Evolutionary conservation across 139 green algal species (phyloP).

Genomic region (Medakamo hakoo): DNA sequence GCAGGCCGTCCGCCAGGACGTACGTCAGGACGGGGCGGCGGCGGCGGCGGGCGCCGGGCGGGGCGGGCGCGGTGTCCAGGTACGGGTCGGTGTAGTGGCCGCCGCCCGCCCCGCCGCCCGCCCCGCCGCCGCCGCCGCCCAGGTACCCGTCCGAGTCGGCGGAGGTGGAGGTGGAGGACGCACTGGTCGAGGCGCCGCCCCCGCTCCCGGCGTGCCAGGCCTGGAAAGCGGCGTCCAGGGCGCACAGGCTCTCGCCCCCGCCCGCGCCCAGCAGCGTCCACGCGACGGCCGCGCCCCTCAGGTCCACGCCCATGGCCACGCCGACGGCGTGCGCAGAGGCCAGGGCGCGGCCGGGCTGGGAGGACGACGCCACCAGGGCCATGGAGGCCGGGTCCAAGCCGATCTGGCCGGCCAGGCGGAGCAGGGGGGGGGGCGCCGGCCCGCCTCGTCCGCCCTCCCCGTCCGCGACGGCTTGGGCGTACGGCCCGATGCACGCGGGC

Average conservation of each 20-base stretch:
- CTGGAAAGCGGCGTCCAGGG: background rate
- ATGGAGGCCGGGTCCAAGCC: conserved; percentile 56
- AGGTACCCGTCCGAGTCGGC: too few species aligned
- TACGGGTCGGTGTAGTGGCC: background rate
- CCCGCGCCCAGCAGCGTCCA: background rate
- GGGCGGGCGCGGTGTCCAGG: background rate
- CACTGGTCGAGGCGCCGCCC: background rate
- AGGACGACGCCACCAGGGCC: conserved; percentile 18
- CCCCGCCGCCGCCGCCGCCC: too few species aligned
- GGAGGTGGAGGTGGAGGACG: too few species aligned
- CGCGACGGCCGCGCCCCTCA: background rate
- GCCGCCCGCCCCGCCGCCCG: too few species aligned
- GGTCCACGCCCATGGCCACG: background rate
- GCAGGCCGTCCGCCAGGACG: background rate
- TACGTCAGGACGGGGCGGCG: background rate
- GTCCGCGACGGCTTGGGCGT: conserved; percentile 66
- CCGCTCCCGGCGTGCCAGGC: too few species aligned
- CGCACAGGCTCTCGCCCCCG: too few species aligned
- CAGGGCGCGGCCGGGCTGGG: background rate
- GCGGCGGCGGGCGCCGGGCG: too few species aligned
- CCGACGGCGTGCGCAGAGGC: background rate
- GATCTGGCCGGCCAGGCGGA: conserved; percentile 40
- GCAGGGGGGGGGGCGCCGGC: conserved; percentile 11
- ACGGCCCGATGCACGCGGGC: conserved; percentile 90
- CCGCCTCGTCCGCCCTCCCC: too few species aligned